Base-by-base conservation (phyloP, 2,329 filamentous ascomycete species). In the Rutstroemia sp. region DNA sequence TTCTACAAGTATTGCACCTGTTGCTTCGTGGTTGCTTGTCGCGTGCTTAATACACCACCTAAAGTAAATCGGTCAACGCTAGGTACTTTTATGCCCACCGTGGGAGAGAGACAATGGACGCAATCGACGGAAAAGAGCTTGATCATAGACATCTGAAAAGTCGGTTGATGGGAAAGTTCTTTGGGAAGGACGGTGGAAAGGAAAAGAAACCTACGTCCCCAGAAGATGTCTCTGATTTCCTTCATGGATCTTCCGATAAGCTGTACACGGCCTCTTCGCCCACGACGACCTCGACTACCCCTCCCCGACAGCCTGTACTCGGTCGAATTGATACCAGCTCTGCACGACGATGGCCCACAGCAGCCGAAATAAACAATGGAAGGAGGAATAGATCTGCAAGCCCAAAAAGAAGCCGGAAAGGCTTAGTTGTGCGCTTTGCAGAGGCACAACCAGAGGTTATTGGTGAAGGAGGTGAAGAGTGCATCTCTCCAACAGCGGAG, bases 391-490 rank as follows among this genome's bases (percentile, higher is more conserved):
- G 60, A 47, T 72, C 61, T 61, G 62, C 65, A 66, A 70, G 64
- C 64, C 67, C 67, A 56, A 70, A 71, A 56, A 69, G 74, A 64
- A 75, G 73, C 54, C 82, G 79, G 67, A 88, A 89, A 70, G 87
- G 87, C 9, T 75, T 94, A 59, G 75, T 75, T 4, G 92, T 96
- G 38, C 82, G 78, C 56, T 96, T 96, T 66, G 80, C 79, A 52
- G 83, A 88, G 63, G 79, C 78, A 9, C 77, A 79, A 54, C 91
- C 92, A 6, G 87, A 90, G 48, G 73, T 96, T 60, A 96, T 97
- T 67, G 92, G 92, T 48, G 86, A 92, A 71, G 92, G 92, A 57
- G 92, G 92, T 36, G 92, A 96, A 67, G 91, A 96, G 70, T 86
- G 87, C 54, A 52, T 54, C 16, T 46, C 47, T 6, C 58, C 58